Percentiles rank a stretch among this genome's conserved stretches.
Conservation (phyloP, 768 basidiomycete genomes). For the Amanita pallidorosea region DNA sequence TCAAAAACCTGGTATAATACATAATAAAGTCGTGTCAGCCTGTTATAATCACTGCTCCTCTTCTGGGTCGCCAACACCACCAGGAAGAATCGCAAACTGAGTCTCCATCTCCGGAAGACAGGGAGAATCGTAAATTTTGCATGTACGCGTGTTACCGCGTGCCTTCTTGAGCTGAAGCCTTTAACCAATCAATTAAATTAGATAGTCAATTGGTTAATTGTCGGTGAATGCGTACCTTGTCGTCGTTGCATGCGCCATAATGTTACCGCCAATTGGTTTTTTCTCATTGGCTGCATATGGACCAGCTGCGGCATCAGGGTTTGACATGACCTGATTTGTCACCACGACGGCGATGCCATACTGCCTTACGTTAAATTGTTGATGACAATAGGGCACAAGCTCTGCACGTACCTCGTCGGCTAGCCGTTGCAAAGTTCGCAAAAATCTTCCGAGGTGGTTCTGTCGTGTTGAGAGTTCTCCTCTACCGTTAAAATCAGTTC, state of each 20-base stretch:
- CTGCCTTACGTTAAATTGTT: slow-evolving; percentile 27
- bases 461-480: slow-evolving; percentile 94
- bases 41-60: slow-evolving; percentile 48
- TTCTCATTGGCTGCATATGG: slow-evolving; percentile 87
- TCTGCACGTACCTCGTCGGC: slow-evolving; percentile 74
- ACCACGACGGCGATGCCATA: slow-evolving; percentile 97
- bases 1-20: slow-evolving; percentile 2
- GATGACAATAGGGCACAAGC: neutral
- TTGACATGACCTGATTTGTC: slow-evolving; percentile 99
- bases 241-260: slow-evolving; percentile 97
- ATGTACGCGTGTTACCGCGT: slow-evolving; percentile 83
- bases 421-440: slow-evolving; percentile 83
- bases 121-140: slow-evolving; percentile 97
- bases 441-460: slow-evolving; percentile 91
- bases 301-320: slow-evolving; percentile 86
- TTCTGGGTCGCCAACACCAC: slow-evolving; percentile 92
- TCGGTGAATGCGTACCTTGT: slow-evolving; percentile 52
- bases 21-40: slow-evolving; percentile 1
- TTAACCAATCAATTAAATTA: slow-evolving; percentile 6
- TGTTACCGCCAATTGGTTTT: slow-evolving; percentile 99
- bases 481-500: slow-evolving; percentile 91
- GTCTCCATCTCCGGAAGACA: slow-evolving; percentile 96
- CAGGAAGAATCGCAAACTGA: slow-evolving; percentile 84
- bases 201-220: slow-evolving; percentile 1
- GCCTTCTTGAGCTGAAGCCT: slow-evolving; percentile 90